A percentile compares a stretch with the other conserved stretches of the same genome.
Conservation (phyloP, 192 early-diverging fungal species). For the Podochytrium sp. region DNA sequence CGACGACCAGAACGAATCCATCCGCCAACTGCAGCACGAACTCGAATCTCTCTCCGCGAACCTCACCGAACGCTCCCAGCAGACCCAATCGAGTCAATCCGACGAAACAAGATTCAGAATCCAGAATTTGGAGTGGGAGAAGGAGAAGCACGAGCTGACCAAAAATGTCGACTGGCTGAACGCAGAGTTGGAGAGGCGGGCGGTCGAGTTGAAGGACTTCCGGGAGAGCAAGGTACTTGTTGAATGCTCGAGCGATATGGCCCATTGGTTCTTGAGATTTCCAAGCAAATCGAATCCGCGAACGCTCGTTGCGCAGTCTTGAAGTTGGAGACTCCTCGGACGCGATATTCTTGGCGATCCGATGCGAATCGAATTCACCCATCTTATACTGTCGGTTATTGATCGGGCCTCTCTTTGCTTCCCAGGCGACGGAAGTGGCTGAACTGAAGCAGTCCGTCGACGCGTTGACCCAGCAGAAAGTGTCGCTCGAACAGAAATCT, state of each 20-base stretch:
- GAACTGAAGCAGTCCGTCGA: constrained; percentile 60
- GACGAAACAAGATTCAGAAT: constrained; percentile 23
- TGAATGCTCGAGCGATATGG: too few relatives aligned
- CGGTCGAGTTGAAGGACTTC: constrained; percentile 54
- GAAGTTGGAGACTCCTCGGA: background rate
- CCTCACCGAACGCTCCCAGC: background rate
- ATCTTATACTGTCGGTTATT: too few relatives aligned
- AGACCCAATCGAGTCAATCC: constrained; percentile 1
- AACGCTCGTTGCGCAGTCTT: background rate
- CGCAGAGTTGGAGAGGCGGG: constrained; percentile 65
- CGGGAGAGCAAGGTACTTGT: constrained; percentile 54
- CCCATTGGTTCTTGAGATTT: too few relatives aligned
- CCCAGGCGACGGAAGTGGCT: constrained; percentile 44
- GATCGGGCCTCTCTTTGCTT: too few relatives aligned
- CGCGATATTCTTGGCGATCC: too few relatives aligned
- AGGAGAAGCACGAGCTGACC: constrained; percentile 63
- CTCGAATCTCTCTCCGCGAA: background rate
- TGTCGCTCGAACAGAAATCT: constrained; percentile 42
- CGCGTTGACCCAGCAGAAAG: constrained; percentile 50
- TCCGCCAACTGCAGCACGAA: background rate
- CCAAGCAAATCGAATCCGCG: too few relatives aligned
- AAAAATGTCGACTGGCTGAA: constrained; percentile 69
- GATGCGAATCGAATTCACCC: too few relatives aligned
- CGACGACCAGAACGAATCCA: background rate
- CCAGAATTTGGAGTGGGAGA: constrained; percentile 35